Conservation (phyloP, 2,329 filamentous ascomycete genomes). For the Colletotrichum filicis region DNA sequence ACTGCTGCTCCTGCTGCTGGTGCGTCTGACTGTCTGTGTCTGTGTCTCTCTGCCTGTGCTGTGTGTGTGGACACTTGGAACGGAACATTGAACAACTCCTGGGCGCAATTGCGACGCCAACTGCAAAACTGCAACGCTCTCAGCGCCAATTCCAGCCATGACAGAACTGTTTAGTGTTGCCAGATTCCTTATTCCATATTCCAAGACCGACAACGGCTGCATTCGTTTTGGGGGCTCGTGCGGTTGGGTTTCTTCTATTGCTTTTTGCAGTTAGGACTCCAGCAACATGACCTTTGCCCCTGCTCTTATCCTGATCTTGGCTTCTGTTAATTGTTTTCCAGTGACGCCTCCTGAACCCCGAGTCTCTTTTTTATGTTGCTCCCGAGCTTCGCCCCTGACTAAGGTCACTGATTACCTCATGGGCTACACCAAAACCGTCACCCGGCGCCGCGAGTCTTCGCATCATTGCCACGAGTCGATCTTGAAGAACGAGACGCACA, state of each 20-base stretch:
- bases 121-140: not conserved
- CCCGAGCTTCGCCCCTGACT: not conserved
- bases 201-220: not conserved
- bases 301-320: not conserved
- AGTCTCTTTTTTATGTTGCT: not conserved
- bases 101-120: not conserved
- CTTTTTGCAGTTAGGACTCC: not conserved
- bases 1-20: not conserved
- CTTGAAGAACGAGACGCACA: constrained; percentile 10
- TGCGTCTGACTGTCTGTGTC: not conserved
- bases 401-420: not conserved
- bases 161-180: not conserved
- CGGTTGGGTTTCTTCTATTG: not conserved
- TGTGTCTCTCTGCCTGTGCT: not conserved
- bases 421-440: not conserved
- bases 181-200: not conserved
- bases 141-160: not conserved
- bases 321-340: not conserved
- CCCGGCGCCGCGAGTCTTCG: not conserved
- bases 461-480: constrained; percentile 5
- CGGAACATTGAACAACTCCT: not conserved
- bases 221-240: not conserved
- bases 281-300: not conserved
- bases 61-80: not conserved
- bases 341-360: not conserved